phyloP scores from a whole-genome alignment of 257 asterid genomes.

The Verbascum thapsus region DNA sequence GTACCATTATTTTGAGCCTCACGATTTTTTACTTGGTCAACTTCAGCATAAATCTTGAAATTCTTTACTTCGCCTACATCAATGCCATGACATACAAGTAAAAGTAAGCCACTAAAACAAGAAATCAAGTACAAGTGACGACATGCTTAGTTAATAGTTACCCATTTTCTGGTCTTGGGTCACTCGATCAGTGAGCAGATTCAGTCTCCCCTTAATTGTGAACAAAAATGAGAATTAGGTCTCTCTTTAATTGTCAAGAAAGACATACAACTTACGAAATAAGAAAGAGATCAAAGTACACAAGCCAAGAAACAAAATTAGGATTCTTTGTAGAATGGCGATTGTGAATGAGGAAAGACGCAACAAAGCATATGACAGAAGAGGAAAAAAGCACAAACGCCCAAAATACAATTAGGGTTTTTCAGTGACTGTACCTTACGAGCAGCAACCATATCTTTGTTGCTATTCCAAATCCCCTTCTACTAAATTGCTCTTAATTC shows the following conservation, averaged over 20 bases:
- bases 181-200: conserved; percentile 27
- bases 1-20: conserved; percentile 34
- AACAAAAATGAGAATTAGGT: background rate
- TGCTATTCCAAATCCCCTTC: conserved; percentile 15
- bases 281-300: background rate
- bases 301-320: conserved; percentile 5
- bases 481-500: conserved; percentile 13
- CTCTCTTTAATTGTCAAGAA: background rate
- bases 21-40: conserved; percentile 35
- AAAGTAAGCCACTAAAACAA: conserved; percentile 14
- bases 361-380: background rate
- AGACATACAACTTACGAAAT: background rate
- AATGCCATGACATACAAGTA: conserved; percentile 15
- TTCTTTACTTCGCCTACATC: conserved; percentile 35
- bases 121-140: background rate
- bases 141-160: conserved; percentile 21
- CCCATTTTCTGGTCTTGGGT: conserved; percentile 39
- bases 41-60: conserved; percentile 53
- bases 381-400: background rate
- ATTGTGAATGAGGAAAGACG: conserved; percentile 1
- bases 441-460: conserved; percentile 47
- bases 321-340: background rate
- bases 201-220: conserved; percentile 43
- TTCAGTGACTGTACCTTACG: conserved; percentile 36
- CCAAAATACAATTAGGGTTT: conserved; percentile 31